These are phyloP conservation scores for Globisporangium viniferum DNA, from an alignment of 352 stramenopile species.

Conservation along the genomic window DNA sequence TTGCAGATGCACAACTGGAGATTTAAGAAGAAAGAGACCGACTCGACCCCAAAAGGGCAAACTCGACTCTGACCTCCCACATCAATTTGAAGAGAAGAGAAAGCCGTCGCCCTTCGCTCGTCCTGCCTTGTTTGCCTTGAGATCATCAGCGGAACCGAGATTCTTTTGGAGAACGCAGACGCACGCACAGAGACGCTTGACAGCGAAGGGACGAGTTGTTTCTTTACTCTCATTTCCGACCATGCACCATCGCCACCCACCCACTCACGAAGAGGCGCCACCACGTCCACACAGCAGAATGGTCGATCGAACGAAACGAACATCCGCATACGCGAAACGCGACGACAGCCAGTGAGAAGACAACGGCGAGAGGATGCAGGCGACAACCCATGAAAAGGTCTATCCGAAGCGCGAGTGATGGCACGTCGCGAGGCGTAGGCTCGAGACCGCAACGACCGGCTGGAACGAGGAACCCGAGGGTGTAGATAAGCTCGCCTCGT, in stretches of 20 bases:
- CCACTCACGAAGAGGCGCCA: neutral
- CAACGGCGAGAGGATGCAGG: conserved; percentile 23
- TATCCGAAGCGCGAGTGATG: conserved; percentile 14
- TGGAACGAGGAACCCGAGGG: neutral
- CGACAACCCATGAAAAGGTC: conserved; percentile 44
- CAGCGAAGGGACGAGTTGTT: neutral
- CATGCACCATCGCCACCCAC: conserved; percentile 28
- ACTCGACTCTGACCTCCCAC: conserved; percentile 25
- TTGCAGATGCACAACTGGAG: conserved; percentile 63
- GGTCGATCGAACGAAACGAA: neutral
- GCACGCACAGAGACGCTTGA: neutral
- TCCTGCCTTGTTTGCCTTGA: neutral
- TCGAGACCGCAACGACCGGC: neutral
- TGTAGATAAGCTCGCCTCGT: neutral
- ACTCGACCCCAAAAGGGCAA: neutral
- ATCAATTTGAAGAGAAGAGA: conserved; percentile 89
- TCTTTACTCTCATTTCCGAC: conserved; percentile 88
- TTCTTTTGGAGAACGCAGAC: neutral
- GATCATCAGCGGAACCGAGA: conserved; percentile 3
- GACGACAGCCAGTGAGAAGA: neutral
- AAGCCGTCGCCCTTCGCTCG: neutral
- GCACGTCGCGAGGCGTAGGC: conserved; percentile 8
- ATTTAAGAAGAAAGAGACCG: conserved; percentile 34
- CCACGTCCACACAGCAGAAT: neutral
- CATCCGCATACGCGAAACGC: neutral